Evolutionary conservation across 2,329 filamentous ascomycete genomes (phyloP), one percentile per base, ranked within the genome.

Genomic region (Colletotrichum higginsianum): DNA sequence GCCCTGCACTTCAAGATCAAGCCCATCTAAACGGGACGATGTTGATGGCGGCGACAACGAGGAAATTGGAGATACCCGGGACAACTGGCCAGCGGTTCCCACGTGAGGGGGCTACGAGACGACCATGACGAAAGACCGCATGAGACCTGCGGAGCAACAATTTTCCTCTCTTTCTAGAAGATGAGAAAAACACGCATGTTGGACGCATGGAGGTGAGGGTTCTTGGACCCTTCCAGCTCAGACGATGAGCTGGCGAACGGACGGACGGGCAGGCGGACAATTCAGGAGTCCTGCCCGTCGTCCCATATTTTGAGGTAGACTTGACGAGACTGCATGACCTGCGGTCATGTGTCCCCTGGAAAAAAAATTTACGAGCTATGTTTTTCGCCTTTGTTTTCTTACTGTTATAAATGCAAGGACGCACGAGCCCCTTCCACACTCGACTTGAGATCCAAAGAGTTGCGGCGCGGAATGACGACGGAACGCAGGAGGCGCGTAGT

Each of bases 1-100:
- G 94, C 94, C 2, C 88, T 99, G 74, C 96, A 99, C 85, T 99
- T 99, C 87, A 99, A 99, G 92, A 94, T 94, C 82, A 94, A 94
- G 85, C 92, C 92, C 3, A 94, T 94, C 76, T 93, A 81, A 82
- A 65, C 67, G 60, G 55, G 58, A 53, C 21, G 9, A 16, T 9
- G 12, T 47, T 42, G 38, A 21, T 30, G 67, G 38, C 38, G 63
- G 68, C 63, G 38, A 57, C 55, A 49, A 66, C 57, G 30, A 61
- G 38, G 68, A 64, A 71, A 71, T 73, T 73, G 74, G 72, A 74
- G 71, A 79, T 80, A 80, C 74, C 78, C 72, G 42, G 38, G 38
- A 58, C 26, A 47, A 63, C 42, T 57, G 66, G 61, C 44, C 49
- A 61, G 52, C 47, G 47, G 57, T 44, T 50, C 21, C 12, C 47